Evolutionary conservation across 169 alveolate species (phyloP).

Genomic region (Plasmodium vinckei): DNA sequence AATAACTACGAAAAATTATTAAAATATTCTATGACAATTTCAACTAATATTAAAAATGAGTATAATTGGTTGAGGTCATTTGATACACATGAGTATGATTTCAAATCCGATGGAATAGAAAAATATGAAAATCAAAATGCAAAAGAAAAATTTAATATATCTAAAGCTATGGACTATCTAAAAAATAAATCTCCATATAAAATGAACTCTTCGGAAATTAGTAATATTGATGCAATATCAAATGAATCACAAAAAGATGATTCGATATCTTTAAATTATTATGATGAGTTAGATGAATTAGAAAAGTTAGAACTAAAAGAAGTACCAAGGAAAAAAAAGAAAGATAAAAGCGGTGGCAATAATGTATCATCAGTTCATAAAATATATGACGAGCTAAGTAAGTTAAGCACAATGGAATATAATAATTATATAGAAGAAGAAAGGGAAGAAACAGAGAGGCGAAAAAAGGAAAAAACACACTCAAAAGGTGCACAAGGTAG

Average conservation of each 20-base stretch:
- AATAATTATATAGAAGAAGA: slow-evolving; percentile 1
- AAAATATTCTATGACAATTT: slow-evolving; percentile 64
- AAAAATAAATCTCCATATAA: slow-evolving; percentile 76
- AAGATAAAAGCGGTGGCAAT: slow-evolving; percentile 44
- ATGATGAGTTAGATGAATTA: slow-evolving; percentile 65
- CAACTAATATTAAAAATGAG: slow-evolving; percentile 60
- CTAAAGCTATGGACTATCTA: slow-evolving; percentile 75
- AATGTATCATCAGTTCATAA: slow-evolving; percentile 35
- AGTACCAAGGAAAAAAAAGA: slow-evolving; percentile 29
- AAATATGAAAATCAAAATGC: slow-evolving; percentile 73
- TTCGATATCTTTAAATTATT: slow-evolving; percentile 48
- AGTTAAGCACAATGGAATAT: slow-evolving; percentile 23
- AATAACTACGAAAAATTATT: slow-evolving; percentile 63
- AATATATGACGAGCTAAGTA: slow-evolving; percentile 44
- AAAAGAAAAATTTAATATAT: slow-evolving; percentile 60
- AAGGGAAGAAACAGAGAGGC: background rate
- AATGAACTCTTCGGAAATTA: slow-evolving; percentile 69
- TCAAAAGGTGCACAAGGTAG: background rate
- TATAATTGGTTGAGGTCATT: slow-evolving; percentile 68
- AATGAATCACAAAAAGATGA: slow-evolving; percentile 53
- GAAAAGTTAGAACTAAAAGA: slow-evolving; percentile 62
- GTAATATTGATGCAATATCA: slow-evolving; percentile 32
- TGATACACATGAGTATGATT: slow-evolving; percentile 69
- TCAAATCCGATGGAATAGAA: slow-evolving; percentile 70
- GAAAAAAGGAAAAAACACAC: background rate